Conservation (phyloP, 768 basidiomycete genomes). For the Calocybe indica region DNA sequence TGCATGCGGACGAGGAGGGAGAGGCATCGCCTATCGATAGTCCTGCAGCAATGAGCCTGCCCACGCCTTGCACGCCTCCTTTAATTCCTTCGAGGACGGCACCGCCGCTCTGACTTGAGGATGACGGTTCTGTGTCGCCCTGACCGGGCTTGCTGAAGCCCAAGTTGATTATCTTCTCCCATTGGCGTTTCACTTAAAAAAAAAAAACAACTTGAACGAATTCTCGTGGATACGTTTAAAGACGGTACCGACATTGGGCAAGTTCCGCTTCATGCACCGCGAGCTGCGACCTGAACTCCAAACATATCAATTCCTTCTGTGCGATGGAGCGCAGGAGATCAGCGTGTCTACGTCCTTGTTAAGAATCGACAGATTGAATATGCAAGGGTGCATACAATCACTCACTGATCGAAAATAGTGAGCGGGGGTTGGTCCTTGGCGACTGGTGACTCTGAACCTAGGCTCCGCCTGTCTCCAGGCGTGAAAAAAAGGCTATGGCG, state of each 20-base stretch:
- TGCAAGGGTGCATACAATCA: slow-evolving; percentile 9
- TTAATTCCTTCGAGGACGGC: slow-evolving; percentile 54
- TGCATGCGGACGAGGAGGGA: slow-evolving; percentile 7
- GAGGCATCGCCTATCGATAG: slow-evolving; percentile 21
- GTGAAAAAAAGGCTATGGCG: slow-evolving; percentile 11
- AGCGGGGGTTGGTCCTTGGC: slow-evolving; percentile 33
- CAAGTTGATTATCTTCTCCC: slow-evolving; percentile 73
- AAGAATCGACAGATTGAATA: neutral
- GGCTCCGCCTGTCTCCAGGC: slow-evolving; percentile 21
- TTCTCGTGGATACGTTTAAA: neutral
- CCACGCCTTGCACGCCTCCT: slow-evolving; percentile 56
- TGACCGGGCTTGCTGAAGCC: slow-evolving; percentile 37
- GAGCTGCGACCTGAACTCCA: slow-evolving; percentile 75
- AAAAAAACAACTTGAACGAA: neutral
- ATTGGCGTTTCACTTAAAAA: slow-evolving; percentile 66
- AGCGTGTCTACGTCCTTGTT: slow-evolving; percentile 50
- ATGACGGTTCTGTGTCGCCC: slow-evolving; percentile 8
- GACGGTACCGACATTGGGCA: slow-evolving; percentile 40
- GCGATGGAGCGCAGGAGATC: slow-evolving; percentile 82
- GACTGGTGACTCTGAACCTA: slow-evolving; percentile 11
- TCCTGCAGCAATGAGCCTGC: slow-evolving; percentile 50
- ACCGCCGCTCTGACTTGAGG: slow-evolving; percentile 21
- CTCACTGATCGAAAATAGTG: slow-evolving; percentile 72
- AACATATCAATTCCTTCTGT: slow-evolving; percentile 79
- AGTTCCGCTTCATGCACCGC: slow-evolving; percentile 69